Conservation (phyloP, 192 early-diverging fungal genomes). For the Umbelopsis sp. region DNA sequence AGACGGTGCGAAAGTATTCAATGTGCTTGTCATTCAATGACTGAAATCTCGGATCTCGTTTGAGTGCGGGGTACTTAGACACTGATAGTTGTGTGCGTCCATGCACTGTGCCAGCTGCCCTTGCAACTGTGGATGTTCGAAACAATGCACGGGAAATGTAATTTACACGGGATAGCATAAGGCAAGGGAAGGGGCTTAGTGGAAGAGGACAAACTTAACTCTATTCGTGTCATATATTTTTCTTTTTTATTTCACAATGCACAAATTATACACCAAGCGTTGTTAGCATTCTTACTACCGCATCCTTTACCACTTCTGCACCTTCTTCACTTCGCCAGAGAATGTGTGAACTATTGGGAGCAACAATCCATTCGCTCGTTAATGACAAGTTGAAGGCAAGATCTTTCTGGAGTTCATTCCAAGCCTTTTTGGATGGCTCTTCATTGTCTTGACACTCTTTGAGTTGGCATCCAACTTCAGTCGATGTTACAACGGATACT, state of each 20-base stretch:
- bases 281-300: neutral
- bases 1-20: neutral
- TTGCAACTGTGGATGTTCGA: neutral
- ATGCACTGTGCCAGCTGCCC: neutral
- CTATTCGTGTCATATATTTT: neutral
- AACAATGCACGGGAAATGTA: conserved; percentile 2
- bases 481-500: neutral
- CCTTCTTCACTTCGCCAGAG: conserved; percentile 3
- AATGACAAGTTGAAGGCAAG: conserved; percentile 1
- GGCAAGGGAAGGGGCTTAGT: neutral
- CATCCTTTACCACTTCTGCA: neutral
- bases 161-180: conserved; percentile 6
- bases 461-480: neutral
- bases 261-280: neutral
- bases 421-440: neutral
- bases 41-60: conserved; percentile 2
- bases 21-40: neutral
- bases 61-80: neutral
- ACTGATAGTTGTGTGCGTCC: neutral
- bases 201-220: neutral
- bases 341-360: neutral
- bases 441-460: conserved; percentile 13
- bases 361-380: neutral
- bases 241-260: too few species aligned
- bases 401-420: conserved; percentile 5